Conservation (phyloP, 2,329 filamentous ascomycete species). For the Cladorrhinum sp. region DNA sequence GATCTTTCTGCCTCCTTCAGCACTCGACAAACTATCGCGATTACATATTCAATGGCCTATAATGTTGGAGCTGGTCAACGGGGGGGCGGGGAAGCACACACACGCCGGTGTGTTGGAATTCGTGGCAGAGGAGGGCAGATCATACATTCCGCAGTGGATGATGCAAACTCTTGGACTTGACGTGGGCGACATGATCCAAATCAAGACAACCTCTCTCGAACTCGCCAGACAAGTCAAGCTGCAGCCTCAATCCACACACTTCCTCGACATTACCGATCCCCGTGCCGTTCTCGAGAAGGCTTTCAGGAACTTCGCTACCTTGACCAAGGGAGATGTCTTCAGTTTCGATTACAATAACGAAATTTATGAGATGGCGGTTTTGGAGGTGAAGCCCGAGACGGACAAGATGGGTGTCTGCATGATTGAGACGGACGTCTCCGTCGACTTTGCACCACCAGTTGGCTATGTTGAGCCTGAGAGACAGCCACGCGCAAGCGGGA, state of each 20-base stretch:
- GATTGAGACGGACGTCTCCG: slow-evolving; percentile 92
- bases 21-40: slow-evolving; percentile 92
- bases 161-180: slow-evolving; percentile 91
- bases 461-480: slow-evolving; percentile 88
- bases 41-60: slow-evolving; percentile 97
- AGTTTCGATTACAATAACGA: slow-evolving; percentile 96
- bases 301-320: slow-evolving; percentile 90
- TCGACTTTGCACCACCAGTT: slow-evolving; percentile 91
- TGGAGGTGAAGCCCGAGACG: slow-evolving; percentile 86
- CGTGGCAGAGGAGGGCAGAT: slow-evolving; percentile 93
- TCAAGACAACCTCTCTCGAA: slow-evolving; percentile 90
- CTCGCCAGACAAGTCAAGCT: slow-evolving; percentile 92
- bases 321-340: slow-evolving; percentile 92
- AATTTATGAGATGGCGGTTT: slow-evolving; percentile 85
- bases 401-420: slow-evolving; percentile 86
- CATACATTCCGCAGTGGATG: slow-evolving; percentile 96
- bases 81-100: slow-evolving; percentile 72
- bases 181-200: slow-evolving; percentile 88
- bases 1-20: slow-evolving; percentile 94
- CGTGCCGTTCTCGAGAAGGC: slow-evolving; percentile 96
- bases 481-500: slow-evolving; percentile 59
- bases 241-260: slow-evolving; percentile 87
- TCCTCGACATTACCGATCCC: slow-evolving; percentile 95
- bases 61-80: slow-evolving; percentile 93
- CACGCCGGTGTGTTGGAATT: slow-evolving; percentile 97